Conservation (phyloP, 2,329 filamentous ascomycete species). For the Arthrobotrys conoides region DNA sequence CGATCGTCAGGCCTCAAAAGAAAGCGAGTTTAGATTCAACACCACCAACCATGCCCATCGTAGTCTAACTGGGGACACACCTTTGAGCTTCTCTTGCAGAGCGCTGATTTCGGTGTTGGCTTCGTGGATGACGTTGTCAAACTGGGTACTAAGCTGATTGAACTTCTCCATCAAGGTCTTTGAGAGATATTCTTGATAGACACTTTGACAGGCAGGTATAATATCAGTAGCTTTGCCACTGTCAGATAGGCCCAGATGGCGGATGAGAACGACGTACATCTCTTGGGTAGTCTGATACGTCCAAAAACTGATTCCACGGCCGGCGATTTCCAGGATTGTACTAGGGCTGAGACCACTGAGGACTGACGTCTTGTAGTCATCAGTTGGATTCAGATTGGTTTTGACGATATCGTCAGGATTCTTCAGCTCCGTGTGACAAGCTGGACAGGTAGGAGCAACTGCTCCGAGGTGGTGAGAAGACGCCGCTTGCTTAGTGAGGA, state of each 20-base stretch:
- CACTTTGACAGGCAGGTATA: constrained; percentile 68
- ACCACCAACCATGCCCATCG: not conserved
- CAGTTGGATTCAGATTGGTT: constrained; percentile 80
- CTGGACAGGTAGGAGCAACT: constrained; percentile 75
- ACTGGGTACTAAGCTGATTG: constrained; percentile 74
- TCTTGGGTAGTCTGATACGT: constrained; percentile 87
- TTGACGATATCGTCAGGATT: constrained; percentile 82
- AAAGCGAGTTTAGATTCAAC: not conserved
- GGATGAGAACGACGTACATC: constrained; percentile 72
- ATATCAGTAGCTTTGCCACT: constrained; percentile 22
- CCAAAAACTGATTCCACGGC: constrained; percentile 85
- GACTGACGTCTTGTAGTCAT: constrained; percentile 91
- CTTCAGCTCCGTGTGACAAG: constrained; percentile 77
- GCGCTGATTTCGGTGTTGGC: constrained; percentile 78
- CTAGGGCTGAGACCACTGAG: constrained; percentile 85
- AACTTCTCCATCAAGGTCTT: constrained; percentile 82
- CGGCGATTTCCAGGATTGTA: constrained; percentile 87
- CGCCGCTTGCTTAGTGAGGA: constrained; percentile 74
- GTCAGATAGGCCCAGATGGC: not conserved
- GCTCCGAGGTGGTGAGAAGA: constrained; percentile 66
- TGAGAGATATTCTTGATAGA: constrained; percentile 82
- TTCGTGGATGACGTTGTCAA: constrained; percentile 81
- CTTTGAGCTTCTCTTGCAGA: constrained; percentile 70
- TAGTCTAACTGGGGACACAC: constrained; percentile 25
- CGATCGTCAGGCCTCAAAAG: constrained; percentile 73